These are phyloP conservation scores for Clitocybe nebularis DNA, from an alignment of 1,284 basidiomycete genomes.

Conservation along the genomic window DNA sequence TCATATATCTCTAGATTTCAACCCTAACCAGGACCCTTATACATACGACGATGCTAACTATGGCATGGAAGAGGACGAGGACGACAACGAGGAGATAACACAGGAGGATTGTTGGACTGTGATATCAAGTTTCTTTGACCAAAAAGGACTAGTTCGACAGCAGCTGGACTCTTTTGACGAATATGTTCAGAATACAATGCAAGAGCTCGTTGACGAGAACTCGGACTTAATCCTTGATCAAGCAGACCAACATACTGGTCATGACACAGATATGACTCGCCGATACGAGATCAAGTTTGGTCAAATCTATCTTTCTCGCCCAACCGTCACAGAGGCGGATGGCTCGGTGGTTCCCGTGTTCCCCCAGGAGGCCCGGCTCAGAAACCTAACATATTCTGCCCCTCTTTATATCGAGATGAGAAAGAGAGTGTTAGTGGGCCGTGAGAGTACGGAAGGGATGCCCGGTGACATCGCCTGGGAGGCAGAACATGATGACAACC, in stretches of 20 bases:
- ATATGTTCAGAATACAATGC: slow-evolving; percentile 99
- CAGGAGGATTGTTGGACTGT: slow-evolving; percentile 96
- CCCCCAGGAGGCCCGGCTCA: slow-evolving; percentile 94
- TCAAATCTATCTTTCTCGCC: slow-evolving; percentile 94
- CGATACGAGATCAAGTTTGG: slow-evolving; percentile 98
- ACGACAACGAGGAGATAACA: slow-evolving; percentile 75
- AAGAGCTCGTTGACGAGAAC: slow-evolving; percentile 97
- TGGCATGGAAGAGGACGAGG: slow-evolving; percentile 58
- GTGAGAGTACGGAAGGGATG: slow-evolving; percentile 77
- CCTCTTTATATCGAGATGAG: slow-evolving; percentile 96
- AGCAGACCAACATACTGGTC: slow-evolving; percentile 91
- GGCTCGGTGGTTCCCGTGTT: slow-evolving; percentile 92
- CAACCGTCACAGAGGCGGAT: slow-evolving; percentile 94
- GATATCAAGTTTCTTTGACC: slow-evolving; percentile 95
- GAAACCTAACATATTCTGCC: slow-evolving; percentile 95
- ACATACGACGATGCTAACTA: slow-evolving; percentile 56
- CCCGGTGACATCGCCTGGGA: slow-evolving; percentile 85
- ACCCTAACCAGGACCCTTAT: slow-evolving; percentile 46
- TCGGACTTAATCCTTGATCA: slow-evolving; percentile 94
- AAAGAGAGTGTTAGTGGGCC: slow-evolving; percentile 79
- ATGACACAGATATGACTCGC: slow-evolving; percentile 75
- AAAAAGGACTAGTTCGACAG: slow-evolving; percentile 96
- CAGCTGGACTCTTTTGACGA: slow-evolving; percentile 99
- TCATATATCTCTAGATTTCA: slow-evolving; percentile 35
- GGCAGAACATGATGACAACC: slow-evolving; percentile 62